phyloP scores from a whole-genome alignment of 2,329 filamentous ascomycete species.

The Fusarium avenaceum region DNA sequence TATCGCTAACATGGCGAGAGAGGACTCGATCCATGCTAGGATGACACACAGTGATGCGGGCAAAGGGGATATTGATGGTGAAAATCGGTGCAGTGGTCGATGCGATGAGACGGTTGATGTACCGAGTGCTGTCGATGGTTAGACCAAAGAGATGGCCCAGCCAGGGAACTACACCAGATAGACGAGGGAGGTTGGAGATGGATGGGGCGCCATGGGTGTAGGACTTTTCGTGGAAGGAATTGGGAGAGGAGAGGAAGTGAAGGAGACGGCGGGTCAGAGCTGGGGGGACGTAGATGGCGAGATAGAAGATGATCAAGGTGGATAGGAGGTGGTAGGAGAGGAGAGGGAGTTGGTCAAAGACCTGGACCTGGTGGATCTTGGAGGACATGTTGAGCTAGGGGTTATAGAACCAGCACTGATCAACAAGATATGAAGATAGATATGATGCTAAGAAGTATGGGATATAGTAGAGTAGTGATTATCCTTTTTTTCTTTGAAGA shows the following conservation, averaged over 20 bases:
- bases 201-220: constrained; percentile 17
- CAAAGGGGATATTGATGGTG: constrained; percentile 51
- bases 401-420: background rate
- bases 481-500: background rate
- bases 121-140: constrained; percentile 45
- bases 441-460: too few relatives aligned
- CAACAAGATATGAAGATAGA: background rate
- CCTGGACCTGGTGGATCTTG: background rate
- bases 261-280: constrained; percentile 13
- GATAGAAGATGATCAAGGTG: constrained; percentile 11
- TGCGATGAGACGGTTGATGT: constrained; percentile 47
- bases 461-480: background rate
- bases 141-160: constrained; percentile 48
- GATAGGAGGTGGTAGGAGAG: constrained; percentile 28
- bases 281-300: constrained; percentile 21
- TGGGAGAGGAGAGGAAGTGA: constrained; percentile 1
- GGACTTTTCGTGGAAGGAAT: constrained; percentile 20
- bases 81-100: constrained; percentile 45
- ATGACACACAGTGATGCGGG: constrained; percentile 47
- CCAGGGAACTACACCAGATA: constrained; percentile 43
- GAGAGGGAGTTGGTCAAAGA: constrained; percentile 12
- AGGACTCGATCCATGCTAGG: constrained; percentile 50
- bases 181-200: constrained; percentile 42
- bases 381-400: constrained; percentile 12
- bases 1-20: constrained; percentile 49